A percentile compares a stretch with the other conserved stretches of the same genome.
These are phyloP conservation scores for Pelargonium australe DNA, from an alignment of 441 rosid species.

Conservation along the genomic window DNA sequence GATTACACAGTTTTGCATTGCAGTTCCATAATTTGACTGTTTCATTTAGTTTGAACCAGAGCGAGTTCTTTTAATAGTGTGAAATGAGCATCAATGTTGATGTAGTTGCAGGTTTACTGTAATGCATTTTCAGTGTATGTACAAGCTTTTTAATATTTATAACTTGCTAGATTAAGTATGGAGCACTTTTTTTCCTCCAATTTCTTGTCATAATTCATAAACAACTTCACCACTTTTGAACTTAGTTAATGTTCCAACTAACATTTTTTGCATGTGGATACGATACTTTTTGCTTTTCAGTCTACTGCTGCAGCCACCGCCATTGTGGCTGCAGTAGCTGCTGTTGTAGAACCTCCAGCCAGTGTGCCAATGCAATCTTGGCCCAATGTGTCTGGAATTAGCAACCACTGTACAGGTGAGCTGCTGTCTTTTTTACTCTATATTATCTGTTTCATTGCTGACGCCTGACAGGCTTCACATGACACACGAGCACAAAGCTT, in stretches of 20 bases:
- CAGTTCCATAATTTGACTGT: too few relatives aligned
- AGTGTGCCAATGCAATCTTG: conserved; percentile 28
- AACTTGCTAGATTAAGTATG: too few relatives aligned
- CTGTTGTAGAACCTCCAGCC: conserved; percentile 34
- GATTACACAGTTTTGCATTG: too few relatives aligned
- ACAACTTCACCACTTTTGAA: background rate
- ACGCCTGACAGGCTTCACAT: background rate
- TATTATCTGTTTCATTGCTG: background rate
- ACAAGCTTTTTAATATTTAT: too few relatives aligned
- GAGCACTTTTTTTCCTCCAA: background rate
- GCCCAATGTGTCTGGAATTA: conserved; percentile 51
- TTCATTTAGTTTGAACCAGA: too few relatives aligned
- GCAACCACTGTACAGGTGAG: conserved; percentile 59
- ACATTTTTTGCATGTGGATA: background rate
- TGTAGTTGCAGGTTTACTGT: too few relatives aligned
- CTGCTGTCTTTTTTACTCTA: conserved; percentile 13
- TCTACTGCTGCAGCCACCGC: conserved; percentile 30
- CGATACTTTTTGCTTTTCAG: conserved; percentile 24
- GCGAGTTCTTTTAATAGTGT: too few relatives aligned
- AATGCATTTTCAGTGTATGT: too few relatives aligned
- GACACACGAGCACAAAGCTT: background rate
- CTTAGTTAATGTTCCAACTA: background rate
- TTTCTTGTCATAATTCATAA: background rate
- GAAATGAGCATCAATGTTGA: too few relatives aligned
- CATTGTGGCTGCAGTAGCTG: conserved; percentile 26